A percentile compares a stretch with the other conserved stretches of the same genome.
These are phyloP conservation scores for Septoria linicola DNA, from an alignment of 2,329 filamentous ascomycete species.

Conservation along the genomic window DNA sequence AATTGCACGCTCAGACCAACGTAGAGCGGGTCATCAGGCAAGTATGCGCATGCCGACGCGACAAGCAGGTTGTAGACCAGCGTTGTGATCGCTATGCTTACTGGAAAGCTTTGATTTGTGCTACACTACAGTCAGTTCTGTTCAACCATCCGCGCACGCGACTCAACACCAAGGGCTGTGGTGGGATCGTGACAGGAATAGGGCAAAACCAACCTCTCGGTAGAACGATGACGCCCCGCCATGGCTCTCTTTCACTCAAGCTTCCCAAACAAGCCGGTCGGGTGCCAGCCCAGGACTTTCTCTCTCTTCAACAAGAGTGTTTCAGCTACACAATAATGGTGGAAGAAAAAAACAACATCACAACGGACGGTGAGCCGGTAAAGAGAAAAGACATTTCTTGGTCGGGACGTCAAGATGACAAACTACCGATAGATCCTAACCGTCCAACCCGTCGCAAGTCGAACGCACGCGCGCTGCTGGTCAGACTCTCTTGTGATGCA, in stretches of 20 bases:
- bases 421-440: no score
- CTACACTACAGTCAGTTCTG: not conserved
- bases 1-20: constrained; percentile 28
- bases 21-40: constrained; percentile 33
- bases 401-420: no score
- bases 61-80: constrained; percentile 30
- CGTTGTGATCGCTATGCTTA: constrained; percentile 27
- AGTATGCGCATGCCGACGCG: constrained; percentile 29
- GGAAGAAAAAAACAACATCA: no score
- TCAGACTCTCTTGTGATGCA: no score
- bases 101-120: constrained; percentile 20
- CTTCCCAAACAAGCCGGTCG: not conserved
- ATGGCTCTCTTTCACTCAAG: constrained; percentile 1
- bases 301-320: not conserved
- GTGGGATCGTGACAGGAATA: not conserved
- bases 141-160: not conserved
- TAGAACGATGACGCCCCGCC: constrained; percentile 10
- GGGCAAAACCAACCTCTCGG: constrained; percentile 5
- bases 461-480: no score
- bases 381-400: no score
- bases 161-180: not conserved
- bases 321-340: no score
- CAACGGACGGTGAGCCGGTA: no score
- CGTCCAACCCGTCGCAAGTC: no score
- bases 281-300: constrained; percentile 3